phyloP scores from a whole-genome alignment of 768 basidiomycete species.

The Pleurotus salmoneostramineus region DNA sequence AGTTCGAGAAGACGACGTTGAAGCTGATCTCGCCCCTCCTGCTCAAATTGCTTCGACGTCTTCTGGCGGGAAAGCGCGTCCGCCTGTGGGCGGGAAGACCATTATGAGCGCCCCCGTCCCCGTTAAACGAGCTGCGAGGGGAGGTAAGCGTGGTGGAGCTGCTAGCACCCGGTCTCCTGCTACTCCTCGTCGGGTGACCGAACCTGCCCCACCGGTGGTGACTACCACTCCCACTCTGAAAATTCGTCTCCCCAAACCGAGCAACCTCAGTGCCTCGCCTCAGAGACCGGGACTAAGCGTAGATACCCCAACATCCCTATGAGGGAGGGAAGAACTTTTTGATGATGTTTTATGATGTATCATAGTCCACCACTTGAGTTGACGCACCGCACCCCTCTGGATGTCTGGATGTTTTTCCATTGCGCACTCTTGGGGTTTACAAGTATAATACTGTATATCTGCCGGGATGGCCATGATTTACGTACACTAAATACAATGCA shows the following conservation, averaged over 20 bases:
- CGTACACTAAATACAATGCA: background rate
- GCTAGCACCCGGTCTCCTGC: slow-evolving; percentile 5
- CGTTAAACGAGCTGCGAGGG: slow-evolving; percentile 9
- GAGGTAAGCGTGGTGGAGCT: slow-evolving; percentile 11
- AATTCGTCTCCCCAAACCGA: slow-evolving; percentile 50
- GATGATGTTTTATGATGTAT: slow-evolving; percentile 3
- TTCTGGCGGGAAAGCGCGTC: too few species aligned
- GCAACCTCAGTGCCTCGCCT: slow-evolving; percentile 19
- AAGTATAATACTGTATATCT: background rate
- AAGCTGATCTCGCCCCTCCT: background rate
- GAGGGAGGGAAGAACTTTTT: slow-evolving; percentile 19
- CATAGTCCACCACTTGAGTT: background rate
- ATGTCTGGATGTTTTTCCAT: background rate
- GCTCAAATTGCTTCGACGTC: background rate
- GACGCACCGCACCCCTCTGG: background rate
- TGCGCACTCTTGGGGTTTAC: background rate
- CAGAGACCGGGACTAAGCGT: slow-evolving; percentile 4
- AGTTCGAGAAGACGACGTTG: slow-evolving; percentile 4
- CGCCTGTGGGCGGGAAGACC: too few species aligned
- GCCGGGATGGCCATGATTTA: background rate
- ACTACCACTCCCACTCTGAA: slow-evolving; percentile 42
- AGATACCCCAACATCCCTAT: slow-evolving; percentile 7
- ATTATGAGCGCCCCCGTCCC: background rate
- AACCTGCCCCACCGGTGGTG: background rate
- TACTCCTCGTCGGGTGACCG: slow-evolving; percentile 25